Evolutionary conservation across 176 grass and related monocot genomes (phyloP).

Genomic region (Paspalum vaginatum): DNA sequence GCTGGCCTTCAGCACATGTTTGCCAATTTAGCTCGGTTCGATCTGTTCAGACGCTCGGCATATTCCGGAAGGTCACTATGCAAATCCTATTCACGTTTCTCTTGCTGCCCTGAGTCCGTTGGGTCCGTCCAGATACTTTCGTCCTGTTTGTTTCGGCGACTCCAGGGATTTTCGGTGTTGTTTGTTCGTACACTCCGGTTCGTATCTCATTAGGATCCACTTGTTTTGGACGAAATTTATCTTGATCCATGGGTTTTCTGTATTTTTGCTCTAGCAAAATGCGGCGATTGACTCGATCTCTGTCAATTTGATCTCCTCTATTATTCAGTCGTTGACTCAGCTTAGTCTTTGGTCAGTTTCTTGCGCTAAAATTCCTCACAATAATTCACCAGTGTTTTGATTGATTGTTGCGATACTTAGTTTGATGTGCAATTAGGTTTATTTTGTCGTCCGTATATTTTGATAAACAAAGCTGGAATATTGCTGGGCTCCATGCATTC

Average conservation of each 20-base stretch:
- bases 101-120: background rate
- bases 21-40: slow-evolving; percentile 6
- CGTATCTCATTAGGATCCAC: slow-evolving; percentile 36
- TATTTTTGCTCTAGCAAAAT: background rate
- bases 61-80: background rate
- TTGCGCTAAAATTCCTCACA: background rate
- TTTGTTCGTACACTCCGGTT: slow-evolving; percentile 3
- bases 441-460: background rate
- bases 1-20: slow-evolving; percentile 4
- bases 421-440: background rate
- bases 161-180: background rate
- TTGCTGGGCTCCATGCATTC: slow-evolving; percentile 1
- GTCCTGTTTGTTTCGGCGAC: slow-evolving; percentile 1
- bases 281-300: background rate
- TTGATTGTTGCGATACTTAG: slow-evolving; percentile 4
- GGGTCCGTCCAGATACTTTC: slow-evolving; percentile 14
- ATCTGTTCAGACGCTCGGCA: slow-evolving; percentile 10
- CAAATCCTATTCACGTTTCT: background rate
- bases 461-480: slow-evolving; percentile 6
- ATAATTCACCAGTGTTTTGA: background rate
- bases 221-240: background rate
- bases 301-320: background rate
- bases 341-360: background rate
- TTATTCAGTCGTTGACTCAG: background rate
- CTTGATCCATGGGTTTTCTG: slow-evolving; percentile 23